These are phyloP conservation scores for Pseudogymnoascus sp. DNA, from an alignment of 2,329 filamentous ascomycete genomes.

Conservation along the genomic window DNA sequence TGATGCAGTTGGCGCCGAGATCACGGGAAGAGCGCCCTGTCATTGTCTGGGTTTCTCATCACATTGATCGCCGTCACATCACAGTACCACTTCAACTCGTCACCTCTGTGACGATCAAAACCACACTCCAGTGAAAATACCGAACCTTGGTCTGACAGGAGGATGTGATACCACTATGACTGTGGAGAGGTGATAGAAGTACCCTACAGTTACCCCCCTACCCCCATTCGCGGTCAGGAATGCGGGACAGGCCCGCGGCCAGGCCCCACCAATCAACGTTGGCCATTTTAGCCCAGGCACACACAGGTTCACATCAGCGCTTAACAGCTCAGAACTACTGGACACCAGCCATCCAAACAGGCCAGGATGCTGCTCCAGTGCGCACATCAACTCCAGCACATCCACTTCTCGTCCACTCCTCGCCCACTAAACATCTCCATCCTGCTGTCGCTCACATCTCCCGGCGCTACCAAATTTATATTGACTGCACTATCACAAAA, in stretches of 20 bases:
- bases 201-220: not conserved
- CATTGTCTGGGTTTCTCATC: not conserved
- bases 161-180: not conserved
- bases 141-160: not conserved
- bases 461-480: not conserved
- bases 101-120: not conserved
- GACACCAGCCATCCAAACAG: not conserved
- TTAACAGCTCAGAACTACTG: not conserved
- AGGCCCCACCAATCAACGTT: not conserved
- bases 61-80: not conserved
- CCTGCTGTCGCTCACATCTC: slow-evolving; percentile 1
- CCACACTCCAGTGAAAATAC: not conserved
- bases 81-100: not conserved
- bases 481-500: not conserved
- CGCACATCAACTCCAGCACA: not conserved
- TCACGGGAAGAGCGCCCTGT: not conserved
- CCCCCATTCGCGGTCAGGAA: not conserved
- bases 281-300: not conserved
- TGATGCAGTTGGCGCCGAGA: not conserved
- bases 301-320: slow-evolving; percentile 2
- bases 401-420: not conserved
- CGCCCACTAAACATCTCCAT: not conserved
- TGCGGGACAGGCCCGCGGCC: not conserved
- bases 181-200: not conserved
- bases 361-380: not conserved